A percentile compares a stretch with the other conserved stretches of the same genome.
These are phyloP conservation scores for Centrapalus pauciflorus DNA, from an alignment of 129 eudicot species.

Conservation along the genomic window DNA sequence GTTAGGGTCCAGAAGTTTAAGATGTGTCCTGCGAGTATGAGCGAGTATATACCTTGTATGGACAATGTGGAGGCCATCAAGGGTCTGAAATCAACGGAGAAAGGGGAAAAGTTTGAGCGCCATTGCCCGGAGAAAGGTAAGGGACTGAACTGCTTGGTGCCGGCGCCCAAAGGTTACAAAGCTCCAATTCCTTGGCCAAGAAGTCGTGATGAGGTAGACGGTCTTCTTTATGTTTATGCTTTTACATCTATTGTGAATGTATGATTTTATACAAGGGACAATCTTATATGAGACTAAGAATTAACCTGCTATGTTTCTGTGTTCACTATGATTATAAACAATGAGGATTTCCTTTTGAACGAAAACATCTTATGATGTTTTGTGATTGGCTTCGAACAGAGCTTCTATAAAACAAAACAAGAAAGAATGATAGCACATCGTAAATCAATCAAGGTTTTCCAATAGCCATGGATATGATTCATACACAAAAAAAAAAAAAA, in stretches of 20 bases:
- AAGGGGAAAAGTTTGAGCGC: conserved; percentile 88
- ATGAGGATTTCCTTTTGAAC: neutral
- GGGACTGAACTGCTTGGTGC: conserved; percentile 74
- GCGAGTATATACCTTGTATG: conserved; percentile 93
- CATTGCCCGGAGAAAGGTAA: conserved; percentile 77
- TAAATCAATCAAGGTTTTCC: neutral
- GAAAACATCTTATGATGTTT: neutral
- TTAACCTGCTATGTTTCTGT: neutral
- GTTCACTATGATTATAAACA: neutral
- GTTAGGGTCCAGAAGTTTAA: conserved; percentile 54
- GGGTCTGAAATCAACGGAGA: conserved; percentile 45
- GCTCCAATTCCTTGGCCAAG: conserved; percentile 82
- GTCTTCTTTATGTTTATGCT: neutral
- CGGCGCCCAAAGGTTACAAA: conserved; percentile 66
- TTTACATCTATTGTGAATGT: neutral
- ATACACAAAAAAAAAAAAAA: too few relatives aligned
- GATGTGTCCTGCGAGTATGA: conserved; percentile 61
- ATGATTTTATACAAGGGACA: too few relatives aligned
- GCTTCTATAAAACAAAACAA: neutral
- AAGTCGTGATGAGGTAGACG: conserved; percentile 83
- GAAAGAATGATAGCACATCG: neutral
- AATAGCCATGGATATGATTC: neutral
- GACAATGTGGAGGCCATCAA: conserved; percentile 69
- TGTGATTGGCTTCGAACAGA: neutral
- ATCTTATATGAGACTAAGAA: neutral